Percentiles rank a stretch among this genome's conserved stretches.
Conservation (phyloP, 2,329 filamentous ascomycete genomes). For the Rhinocladiella mackenziei region DNA sequence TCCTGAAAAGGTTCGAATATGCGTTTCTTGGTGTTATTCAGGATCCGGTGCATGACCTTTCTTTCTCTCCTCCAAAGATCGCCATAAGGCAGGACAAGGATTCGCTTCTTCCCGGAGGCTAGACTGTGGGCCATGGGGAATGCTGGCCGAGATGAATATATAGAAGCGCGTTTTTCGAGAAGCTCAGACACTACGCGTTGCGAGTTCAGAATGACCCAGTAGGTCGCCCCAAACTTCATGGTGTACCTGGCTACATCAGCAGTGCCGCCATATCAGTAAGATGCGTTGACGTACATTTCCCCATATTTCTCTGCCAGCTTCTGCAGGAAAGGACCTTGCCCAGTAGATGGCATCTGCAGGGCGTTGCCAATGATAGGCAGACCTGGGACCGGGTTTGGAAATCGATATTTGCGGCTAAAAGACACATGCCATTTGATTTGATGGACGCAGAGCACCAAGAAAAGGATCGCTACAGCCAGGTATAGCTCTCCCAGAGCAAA, state of each 20-base stretch:
- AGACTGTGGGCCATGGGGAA: no score
- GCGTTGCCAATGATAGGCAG: conserved; percentile 4
- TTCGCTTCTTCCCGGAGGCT: no score
- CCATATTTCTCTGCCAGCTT: conserved; percentile 6
- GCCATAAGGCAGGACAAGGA: no score
- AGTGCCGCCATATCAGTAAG: not conserved
- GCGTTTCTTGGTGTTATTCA: not conserved
- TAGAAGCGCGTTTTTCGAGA: no score
- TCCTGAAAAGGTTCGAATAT: conserved; percentile 13
- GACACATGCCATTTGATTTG: no score
- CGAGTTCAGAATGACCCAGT: conserved; percentile 9
- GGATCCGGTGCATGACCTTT: no score
- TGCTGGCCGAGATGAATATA: no score
- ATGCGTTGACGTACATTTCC: not conserved
- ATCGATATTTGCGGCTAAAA: conserved; percentile 3
- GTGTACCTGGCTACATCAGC: no score
- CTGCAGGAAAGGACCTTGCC: conserved; percentile 1
- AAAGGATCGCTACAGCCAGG: no score
- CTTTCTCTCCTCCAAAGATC: no score
- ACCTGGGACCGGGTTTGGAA: conserved; percentile 1
- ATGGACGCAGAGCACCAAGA: no score
- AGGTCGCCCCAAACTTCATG: not conserved
- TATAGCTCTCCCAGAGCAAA: no score
- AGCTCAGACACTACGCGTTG: conserved; percentile 4
- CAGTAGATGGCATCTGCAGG: conserved; percentile 1